A percentile compares a stretch with the other conserved stretches of the same genome.
These are phyloP conservation scores for Septoria petroselini DNA, from an alignment of 2,329 filamentous ascomycete genomes.

Conservation along the genomic window DNA sequence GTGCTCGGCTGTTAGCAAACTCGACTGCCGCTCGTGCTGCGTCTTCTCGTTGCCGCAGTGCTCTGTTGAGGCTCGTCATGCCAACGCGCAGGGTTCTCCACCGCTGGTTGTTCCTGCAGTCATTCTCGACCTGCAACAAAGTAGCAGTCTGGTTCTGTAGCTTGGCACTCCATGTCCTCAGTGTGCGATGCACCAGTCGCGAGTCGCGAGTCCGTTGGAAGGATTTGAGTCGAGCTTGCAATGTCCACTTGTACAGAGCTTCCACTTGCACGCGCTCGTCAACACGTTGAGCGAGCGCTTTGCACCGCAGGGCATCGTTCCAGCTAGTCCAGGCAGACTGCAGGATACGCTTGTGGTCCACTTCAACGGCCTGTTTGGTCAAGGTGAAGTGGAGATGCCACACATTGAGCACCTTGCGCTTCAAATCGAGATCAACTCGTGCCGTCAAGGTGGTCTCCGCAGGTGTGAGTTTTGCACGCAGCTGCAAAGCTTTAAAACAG, in stretches of 20 bases:
- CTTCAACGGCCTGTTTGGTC: conserved; percentile 45
- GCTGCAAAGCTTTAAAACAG: conserved; percentile 37
- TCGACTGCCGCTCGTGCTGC: conserved; percentile 41
- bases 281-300: conserved; percentile 52
- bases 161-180: conserved; percentile 23
- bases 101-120: conserved; percentile 31
- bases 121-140: conserved; percentile 23
- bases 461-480: conserved; percentile 45
- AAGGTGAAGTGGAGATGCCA: conserved; percentile 48
- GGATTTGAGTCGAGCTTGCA: conserved; percentile 47
- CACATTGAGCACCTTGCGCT: conserved; percentile 46
- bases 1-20: conserved; percentile 43
- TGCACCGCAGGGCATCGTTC: conserved; percentile 59
- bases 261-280: conserved; percentile 56
- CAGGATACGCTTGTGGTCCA: conserved; percentile 53
- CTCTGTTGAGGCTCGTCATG: conserved; percentile 33
- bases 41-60: conserved; percentile 35
- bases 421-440: conserved; percentile 46
- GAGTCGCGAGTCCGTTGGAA: conserved; percentile 40
- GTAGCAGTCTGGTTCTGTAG: conserved; percentile 16
- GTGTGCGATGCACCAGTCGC: conserved; percentile 25
- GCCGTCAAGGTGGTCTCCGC: conserved; percentile 43
- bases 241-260: conserved; percentile 60
- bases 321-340: conserved; percentile 59
- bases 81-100: conserved; percentile 30